Percentiles rank a stretch among this genome's conserved stretches.
phyloP scores from a whole-genome alignment of 441 rosid genomes.

The Hypseocharis bilobata region DNA sequence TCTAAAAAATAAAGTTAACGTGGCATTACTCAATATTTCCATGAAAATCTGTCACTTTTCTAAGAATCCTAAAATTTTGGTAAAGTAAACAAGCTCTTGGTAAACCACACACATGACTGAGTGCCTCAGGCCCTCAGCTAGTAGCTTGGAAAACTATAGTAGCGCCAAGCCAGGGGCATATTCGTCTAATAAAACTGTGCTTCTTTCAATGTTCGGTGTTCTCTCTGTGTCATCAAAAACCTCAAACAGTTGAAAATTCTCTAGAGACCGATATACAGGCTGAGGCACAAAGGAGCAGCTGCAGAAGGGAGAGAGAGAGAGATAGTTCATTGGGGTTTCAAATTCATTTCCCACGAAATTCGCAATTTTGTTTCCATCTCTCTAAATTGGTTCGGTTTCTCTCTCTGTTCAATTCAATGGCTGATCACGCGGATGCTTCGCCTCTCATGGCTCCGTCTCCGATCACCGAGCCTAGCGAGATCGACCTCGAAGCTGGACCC shows the following conservation, averaged over 20 bases:
- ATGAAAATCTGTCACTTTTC: no score
- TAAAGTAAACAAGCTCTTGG: no score
- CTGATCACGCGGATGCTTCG: conserved; percentile 49
- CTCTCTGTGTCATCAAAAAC: not conserved
- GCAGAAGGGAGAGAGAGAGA: not conserved
- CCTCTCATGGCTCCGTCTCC: conserved; percentile 73
- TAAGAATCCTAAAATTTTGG: no score
- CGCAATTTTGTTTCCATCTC: not conserved
- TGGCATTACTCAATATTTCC: no score
- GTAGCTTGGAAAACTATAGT: no score
- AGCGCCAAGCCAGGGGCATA: no score
- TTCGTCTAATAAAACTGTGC: no score
- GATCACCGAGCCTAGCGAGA: conserved; percentile 59
- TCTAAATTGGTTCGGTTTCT: not conserved
- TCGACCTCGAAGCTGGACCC: conserved; percentile 97
- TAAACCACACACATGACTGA: no score
- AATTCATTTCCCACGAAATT: not conserved
- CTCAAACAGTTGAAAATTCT: not conserved
- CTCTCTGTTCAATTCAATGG: conserved; percentile 34
- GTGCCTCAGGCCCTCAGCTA: no score
- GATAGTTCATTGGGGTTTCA: not conserved
- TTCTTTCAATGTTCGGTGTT: no score
- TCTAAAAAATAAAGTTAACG: no score
- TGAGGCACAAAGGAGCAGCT: not conserved
- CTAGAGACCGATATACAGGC: not conserved